Conservation (phyloP, 1,284 basidiomycete species). For the Malassezia yamatoensis region DNA sequence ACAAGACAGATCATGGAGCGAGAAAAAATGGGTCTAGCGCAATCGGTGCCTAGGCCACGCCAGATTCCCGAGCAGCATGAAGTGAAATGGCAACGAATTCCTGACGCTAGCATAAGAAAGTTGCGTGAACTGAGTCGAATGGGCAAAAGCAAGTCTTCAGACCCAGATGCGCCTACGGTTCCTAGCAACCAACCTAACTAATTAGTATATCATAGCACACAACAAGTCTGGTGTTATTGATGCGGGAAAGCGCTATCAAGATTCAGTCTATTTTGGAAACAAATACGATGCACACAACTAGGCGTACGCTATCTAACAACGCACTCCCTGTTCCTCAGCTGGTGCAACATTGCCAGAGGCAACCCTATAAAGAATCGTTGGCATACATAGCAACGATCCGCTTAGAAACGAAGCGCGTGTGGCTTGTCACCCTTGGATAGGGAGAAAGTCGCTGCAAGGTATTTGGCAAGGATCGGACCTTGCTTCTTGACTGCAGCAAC, state of each 20-base stretch:
- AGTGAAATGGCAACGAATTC: constrained; percentile 22
- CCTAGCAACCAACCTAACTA: neutral
- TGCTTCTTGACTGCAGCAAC: constrained; percentile 76
- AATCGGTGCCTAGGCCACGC: neutral
- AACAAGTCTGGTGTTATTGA: neutral
- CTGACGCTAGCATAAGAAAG: constrained; percentile 20
- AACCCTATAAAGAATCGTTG: too few species aligned
- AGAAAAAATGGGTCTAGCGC: constrained; percentile 1
- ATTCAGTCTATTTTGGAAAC: constrained; percentile 20
- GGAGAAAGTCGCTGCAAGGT: constrained; percentile 85
- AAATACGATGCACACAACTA: neutral
- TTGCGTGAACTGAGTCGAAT: constrained; percentile 30
- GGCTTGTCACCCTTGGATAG: constrained; percentile 86
- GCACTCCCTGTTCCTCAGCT: neutral
- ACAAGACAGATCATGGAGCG: constrained; percentile 11
- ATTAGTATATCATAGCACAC: constrained; percentile 21
- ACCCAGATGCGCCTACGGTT: constrained; percentile 19
- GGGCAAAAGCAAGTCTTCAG: constrained; percentile 6
- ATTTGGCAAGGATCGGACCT: constrained; percentile 80
- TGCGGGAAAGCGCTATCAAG: neutral
- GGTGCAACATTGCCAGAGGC: neutral
- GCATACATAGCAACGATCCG: neutral
- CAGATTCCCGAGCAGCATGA: neutral
- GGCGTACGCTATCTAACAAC: neutral
- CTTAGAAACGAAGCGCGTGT: constrained; percentile 74